Base-by-base conservation (phyloP, 805 yeast genomes). In the Candida chilensis region DNA sequence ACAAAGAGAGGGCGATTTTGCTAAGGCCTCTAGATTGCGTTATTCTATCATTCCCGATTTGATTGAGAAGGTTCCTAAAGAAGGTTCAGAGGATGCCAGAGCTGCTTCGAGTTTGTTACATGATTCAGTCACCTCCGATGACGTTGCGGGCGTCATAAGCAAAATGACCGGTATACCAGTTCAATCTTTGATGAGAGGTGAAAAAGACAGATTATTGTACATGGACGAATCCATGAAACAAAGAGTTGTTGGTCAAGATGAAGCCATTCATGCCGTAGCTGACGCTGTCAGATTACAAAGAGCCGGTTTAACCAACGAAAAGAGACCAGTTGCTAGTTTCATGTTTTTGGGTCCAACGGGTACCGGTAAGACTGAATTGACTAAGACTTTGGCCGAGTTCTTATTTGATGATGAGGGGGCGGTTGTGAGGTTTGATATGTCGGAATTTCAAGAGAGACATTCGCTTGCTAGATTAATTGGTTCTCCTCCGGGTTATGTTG, bases 261-360 rank as follows among this genome's bases (percentile, higher is more conserved):
- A 86, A 47, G 97, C 97, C 0, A 86, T 92, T 26, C 69, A 71
- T 34, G 82, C 95, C 0, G 80, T 90, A 29, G 70, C 96, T 0
- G 95, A 88, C 53, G 96, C 97, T 2, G 97, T 90, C 11, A 78
- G 96, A 53, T 64, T 90, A 35, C 98, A 92, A 52, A 73, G 98
- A 47, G 98, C 98, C 0, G 98, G 98, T 1, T 71, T 90, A 36
- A 90, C 97, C 7, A 82, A 84, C 52, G 95, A 87, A 39, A 83
- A 83, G 54, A 72, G 96, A 37, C 98, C 98, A 5, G 88, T 90
- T 44, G 97, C 96, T 1, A 82, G 95, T 32, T 92, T 92, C 55
- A 80, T 90, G 81, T 92, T 92, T 56, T 64, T 92, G 40, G 98
- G 98, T 15, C 97, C 98, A 32, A 92, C 98, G 0, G 98, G 98